phyloP scores from a whole-genome alignment of 768 basidiomycete species.

The Suillus bovinus region DNA sequence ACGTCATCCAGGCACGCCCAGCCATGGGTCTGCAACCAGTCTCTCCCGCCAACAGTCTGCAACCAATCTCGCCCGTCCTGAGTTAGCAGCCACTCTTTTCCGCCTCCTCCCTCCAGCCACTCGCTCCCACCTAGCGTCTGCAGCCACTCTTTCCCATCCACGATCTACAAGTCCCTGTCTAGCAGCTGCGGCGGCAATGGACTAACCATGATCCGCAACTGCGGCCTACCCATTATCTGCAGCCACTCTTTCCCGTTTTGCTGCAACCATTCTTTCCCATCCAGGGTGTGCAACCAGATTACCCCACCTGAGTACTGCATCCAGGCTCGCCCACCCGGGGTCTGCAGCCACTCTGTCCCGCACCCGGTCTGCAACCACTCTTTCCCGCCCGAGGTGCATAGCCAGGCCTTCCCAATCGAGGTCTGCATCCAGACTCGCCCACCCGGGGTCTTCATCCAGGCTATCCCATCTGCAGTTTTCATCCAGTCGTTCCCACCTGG shows the following conservation, averaged over 20 bases:
- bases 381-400: no score
- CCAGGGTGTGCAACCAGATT: no score
- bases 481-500: background rate
- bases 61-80: background rate
- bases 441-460: background rate
- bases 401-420: no score
- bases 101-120: accelerated
- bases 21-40: background rate
- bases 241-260: no score
- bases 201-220: no score
- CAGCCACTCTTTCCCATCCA: background rate
- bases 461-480: background rate
- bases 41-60: background rate
- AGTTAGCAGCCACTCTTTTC: background rate
- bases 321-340: no score
- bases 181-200: no score
- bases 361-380: background rate
- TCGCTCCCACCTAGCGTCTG: background rate
- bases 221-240: no score
- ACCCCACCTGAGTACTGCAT: no score
- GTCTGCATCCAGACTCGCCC: background rate
- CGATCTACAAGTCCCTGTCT: no score
- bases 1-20: background rate
- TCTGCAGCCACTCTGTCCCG: background rate
- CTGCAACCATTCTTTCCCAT: no score